A percentile compares a stretch with the other conserved stretches of the same genome.
phyloP scores from a whole-genome alignment of 78 protist genomes.

The slime mould (Dictyostelium discoideum) region dicty_2.7 NC_007088.5:4577001-4577500 shows the following conservation, averaged over 20 bases:
- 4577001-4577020: not conserved
- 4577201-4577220: not conserved
- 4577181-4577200: constrained; percentile 61
- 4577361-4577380: not conserved
- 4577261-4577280: constrained; percentile 56
- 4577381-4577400: constrained; percentile 42
- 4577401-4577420: constrained; percentile 8
- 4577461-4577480: too few relatives aligned
- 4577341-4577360: not conserved
- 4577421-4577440: not conserved
- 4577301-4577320: not conserved
- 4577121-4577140: not conserved
- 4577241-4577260: not conserved
- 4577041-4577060: constrained; percentile 63
- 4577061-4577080: constrained; percentile 38
- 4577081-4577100: constrained; percentile 24
- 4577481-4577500: too few relatives aligned
- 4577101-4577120: not conserved
- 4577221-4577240: not conserved
- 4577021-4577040: constrained; percentile 23
- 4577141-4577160: constrained; percentile 47
- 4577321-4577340: constrained; percentile 31
- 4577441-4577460: not conserved
- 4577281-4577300: constrained; percentile 23
- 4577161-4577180: constrained; percentile 71